Percentiles rank a stretch among this genome's conserved stretches.
These are phyloP conservation scores for Sordaria brevicollis DNA, from an alignment of 495 filamentous ascomycete genomes.

Conservation along the genomic window DNA sequence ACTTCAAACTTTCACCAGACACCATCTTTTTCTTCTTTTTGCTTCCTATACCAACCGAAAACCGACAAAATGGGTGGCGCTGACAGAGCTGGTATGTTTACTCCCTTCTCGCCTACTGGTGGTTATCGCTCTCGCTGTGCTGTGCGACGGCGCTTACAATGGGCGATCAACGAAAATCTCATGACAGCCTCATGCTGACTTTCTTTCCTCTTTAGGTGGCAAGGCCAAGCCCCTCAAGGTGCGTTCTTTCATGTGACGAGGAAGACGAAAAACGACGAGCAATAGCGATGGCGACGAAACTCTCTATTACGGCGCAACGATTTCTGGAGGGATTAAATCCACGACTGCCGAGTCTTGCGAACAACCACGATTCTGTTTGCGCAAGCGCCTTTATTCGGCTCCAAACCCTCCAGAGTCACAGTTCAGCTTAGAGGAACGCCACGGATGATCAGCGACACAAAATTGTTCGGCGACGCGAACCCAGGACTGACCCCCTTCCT, in stretches of 20 bases:
- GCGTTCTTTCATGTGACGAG: background rate
- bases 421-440: background rate
- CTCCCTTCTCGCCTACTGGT: background rate
- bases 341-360: background rate
- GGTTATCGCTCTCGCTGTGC: background rate
- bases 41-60: background rate
- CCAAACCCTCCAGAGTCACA: background rate
- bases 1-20: background rate
- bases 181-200: background rate
- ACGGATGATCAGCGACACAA: background rate
- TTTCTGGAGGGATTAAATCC: background rate
- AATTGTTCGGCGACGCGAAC: too few relatives aligned
- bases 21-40: background rate
- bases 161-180: background rate
- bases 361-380: background rate
- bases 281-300: background rate
- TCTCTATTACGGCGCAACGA: background rate
- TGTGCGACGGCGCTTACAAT: background rate
- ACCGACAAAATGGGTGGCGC: slow-evolving; percentile 23
- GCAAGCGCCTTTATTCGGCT: background rate
- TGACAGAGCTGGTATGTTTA: slow-evolving; percentile 23
- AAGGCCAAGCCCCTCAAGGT: slow-evolving; percentile 77
- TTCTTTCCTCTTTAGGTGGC: slow-evolving; percentile 45
- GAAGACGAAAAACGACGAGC: background rate
- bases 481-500: background rate